Evolutionary conservation across 768 basidiomycete species (phyloP).

Genomic region (Hirschioporus abietinus): DNA sequence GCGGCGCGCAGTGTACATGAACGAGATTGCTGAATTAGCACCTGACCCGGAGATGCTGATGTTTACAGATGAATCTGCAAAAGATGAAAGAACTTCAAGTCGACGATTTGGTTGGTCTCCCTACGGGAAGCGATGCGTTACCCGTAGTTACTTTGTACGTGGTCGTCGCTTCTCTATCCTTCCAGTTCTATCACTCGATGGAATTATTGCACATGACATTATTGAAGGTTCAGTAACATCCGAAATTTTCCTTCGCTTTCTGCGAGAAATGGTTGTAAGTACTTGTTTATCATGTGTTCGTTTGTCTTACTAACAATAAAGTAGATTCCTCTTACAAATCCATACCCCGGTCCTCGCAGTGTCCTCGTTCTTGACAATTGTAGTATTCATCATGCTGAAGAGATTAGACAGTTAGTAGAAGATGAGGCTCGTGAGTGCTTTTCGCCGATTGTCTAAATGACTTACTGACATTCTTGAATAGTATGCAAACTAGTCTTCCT

Average conservation of each 20-base stretch:
- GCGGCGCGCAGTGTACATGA: no score
- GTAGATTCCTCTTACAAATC: slow-evolving; percentile 25
- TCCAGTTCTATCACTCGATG: slow-evolving; percentile 26
- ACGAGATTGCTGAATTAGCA: no score
- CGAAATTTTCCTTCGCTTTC: slow-evolving; percentile 18
- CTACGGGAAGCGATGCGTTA: slow-evolving; percentile 15
- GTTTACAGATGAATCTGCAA: slow-evolving; percentile 13
- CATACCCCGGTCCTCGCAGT: slow-evolving; percentile 30
- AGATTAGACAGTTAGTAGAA: slow-evolving; percentile 26
- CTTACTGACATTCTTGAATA: no score
- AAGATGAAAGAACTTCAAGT: slow-evolving; percentile 14
- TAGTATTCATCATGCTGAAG: slow-evolving; percentile 34
- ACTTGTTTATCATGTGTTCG: no score
- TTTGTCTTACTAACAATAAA: no score
- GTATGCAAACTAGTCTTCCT: slow-evolving; percentile 17
- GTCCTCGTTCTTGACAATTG: slow-evolving; percentile 37
- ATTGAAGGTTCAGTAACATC: slow-evolving; percentile 26
- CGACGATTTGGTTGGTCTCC: slow-evolving; percentile 10
- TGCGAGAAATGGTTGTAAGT: slow-evolving; percentile 24
- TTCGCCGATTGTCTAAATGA: no score
- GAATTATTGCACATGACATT: slow-evolving; percentile 23
- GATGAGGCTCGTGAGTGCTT: slow-evolving; percentile 15
- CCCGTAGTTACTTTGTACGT: slow-evolving; percentile 23
- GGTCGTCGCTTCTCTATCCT: slow-evolving; percentile 21
- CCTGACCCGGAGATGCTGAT: no score